Conservation (phyloP, 2,329 filamentous ascomycete species). For the Coleophoma crateriformis region DNA sequence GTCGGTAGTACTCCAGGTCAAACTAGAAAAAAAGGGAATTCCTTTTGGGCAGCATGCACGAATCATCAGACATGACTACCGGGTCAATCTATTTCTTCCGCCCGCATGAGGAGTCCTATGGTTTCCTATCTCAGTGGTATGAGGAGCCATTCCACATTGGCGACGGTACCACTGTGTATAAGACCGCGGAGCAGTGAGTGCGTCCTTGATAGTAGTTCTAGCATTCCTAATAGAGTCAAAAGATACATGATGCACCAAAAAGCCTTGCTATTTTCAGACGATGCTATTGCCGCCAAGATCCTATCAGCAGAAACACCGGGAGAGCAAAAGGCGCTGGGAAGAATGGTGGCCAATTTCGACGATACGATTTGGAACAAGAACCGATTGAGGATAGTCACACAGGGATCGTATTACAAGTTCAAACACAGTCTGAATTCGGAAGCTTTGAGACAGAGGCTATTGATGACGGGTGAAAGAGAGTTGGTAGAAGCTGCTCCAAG, state of each 20-base stretch:
- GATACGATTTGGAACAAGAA: slow-evolving; percentile 43
- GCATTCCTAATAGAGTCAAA: slow-evolving; percentile 6
- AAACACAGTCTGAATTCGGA: slow-evolving; percentile 28
- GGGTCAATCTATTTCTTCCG: slow-evolving; percentile 10
- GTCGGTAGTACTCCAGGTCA: no score
- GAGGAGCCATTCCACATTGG: slow-evolving; percentile 39
- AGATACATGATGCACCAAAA: slow-evolving; percentile 53
- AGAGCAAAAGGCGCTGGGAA: slow-evolving; percentile 47
- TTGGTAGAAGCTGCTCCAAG: slow-evolving; percentile 56
- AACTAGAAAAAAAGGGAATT: no score
- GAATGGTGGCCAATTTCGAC: slow-evolving; percentile 47
- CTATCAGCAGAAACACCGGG: slow-evolving; percentile 40
- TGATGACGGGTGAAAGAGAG: slow-evolving; percentile 53
- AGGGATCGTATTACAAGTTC: slow-evolving; percentile 57
- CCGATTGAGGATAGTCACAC: slow-evolving; percentile 47
- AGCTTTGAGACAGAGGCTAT: slow-evolving; percentile 41
- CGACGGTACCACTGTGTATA: slow-evolving; percentile 32
- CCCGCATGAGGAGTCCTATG: no score
- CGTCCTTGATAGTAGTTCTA: neutral
- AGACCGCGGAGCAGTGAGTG: slow-evolving; percentile 45
- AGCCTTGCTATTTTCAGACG: slow-evolving; percentile 42
- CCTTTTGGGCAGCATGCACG: no score
- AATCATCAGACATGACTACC: neutral
- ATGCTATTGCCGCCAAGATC: slow-evolving; percentile 38
- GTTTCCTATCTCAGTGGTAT: slow-evolving; percentile 60